Evolutionary conservation across 2,329 filamentous ascomycete genomes (phyloP).

Genomic region (Parafenestella ontariensis): DNA sequence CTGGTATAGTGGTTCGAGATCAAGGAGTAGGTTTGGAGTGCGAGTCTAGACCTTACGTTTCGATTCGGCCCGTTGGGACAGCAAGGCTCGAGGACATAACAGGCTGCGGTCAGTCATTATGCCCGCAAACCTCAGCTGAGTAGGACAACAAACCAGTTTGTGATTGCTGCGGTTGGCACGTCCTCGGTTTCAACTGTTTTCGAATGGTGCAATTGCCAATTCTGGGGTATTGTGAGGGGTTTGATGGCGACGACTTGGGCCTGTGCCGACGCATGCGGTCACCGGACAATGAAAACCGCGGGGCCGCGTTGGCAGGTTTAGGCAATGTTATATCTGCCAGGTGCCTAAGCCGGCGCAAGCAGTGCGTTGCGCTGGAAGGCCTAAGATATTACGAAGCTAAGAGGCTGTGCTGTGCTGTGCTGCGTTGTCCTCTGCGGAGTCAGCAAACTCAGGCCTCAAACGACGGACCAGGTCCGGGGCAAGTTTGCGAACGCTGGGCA

Average conservation of each 20-base stretch:
- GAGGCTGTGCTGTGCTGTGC: constrained; percentile 6
- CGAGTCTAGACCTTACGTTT: constrained; percentile 8
- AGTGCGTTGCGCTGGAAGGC: not conserved
- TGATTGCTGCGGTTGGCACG: constrained; percentile 8
- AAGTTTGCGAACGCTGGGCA: constrained; percentile 5
- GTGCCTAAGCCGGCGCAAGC: not conserved
- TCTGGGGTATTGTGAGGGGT: constrained; percentile 6
- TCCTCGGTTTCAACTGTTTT: constrained; percentile 4
- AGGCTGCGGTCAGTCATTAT: not conserved
- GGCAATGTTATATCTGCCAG: not conserved
- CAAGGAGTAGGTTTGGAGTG: not conserved
- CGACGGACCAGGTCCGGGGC: no score
- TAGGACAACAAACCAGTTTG: not conserved
- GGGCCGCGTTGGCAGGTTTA: not conserved
- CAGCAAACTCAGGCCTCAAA: constrained; percentile 2
- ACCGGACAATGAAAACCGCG: not conserved
- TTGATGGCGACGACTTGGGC: not conserved
- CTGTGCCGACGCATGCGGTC: not conserved
- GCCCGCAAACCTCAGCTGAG: not conserved
- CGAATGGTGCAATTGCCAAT: constrained; percentile 1
- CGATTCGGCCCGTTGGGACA: constrained; percentile 14
- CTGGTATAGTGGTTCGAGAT: not conserved
- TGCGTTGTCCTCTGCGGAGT: no score
- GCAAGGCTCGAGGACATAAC: not conserved
- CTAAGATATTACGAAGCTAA: no score